These are phyloP conservation scores for Neofusicoccum ribis DNA, from an alignment of 2,329 filamentous ascomycete species.

Conservation along the genomic window DNA sequence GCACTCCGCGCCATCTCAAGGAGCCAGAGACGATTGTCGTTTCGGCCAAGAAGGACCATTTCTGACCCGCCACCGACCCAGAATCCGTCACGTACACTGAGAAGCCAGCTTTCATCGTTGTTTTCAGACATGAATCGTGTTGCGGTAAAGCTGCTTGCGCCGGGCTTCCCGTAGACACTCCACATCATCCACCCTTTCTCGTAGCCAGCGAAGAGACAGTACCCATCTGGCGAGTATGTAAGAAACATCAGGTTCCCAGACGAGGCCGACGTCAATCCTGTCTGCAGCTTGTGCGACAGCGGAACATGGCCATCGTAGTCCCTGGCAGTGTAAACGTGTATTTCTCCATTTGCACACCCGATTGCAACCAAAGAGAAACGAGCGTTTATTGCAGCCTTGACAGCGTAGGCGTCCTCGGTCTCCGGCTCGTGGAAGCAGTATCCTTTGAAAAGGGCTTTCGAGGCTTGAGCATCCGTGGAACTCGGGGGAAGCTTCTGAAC, in stretches of 20 bases:
- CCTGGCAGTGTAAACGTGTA: constrained; percentile 87
- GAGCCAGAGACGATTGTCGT: constrained; percentile 78
- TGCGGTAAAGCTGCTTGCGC: constrained; percentile 77
- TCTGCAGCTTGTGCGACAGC: constrained; percentile 73
- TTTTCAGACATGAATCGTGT: constrained; percentile 63
- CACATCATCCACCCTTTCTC: constrained; percentile 92
- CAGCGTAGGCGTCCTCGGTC: constrained; percentile 60
- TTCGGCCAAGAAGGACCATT: constrained; percentile 70
- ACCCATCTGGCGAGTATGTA: constrained; percentile 90
- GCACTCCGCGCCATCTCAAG: constrained; percentile 93
- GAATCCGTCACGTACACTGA: constrained; percentile 71
- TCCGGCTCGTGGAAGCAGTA: constrained; percentile 84
- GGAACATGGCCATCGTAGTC: constrained; percentile 95
- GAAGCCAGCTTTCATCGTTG: constrained; percentile 83
- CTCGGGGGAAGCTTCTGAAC: constrained; percentile 66
- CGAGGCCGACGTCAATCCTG: constrained; percentile 65
- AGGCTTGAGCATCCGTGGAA: constrained; percentile 44
- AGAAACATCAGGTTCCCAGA: constrained; percentile 74
- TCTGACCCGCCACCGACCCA: constrained; percentile 91
- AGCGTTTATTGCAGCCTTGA: constrained; percentile 83
- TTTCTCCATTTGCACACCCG: constrained; percentile 74
- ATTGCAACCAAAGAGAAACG: constrained; percentile 91
- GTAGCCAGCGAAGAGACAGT: constrained; percentile 92
- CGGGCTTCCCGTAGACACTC: constrained; percentile 94
- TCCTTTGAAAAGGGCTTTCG: constrained; percentile 77